Percentiles rank a stretch among this genome's conserved stretches.
Conservation (phyloP, 179 eudicot genomes). For the Dionaea muscipula region DNA sequence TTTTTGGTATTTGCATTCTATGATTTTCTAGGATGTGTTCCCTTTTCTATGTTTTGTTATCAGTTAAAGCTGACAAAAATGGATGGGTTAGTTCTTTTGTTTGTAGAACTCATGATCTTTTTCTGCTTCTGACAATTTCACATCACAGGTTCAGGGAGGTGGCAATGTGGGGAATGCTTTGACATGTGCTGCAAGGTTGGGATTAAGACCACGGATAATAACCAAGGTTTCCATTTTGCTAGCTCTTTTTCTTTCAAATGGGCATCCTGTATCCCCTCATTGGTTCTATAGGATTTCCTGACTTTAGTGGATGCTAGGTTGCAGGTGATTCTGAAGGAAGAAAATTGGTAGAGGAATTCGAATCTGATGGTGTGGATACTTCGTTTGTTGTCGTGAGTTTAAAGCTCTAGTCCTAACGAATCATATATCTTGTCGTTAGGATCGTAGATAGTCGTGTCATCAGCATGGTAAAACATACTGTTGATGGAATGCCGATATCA, state of each 20-base stretch:
- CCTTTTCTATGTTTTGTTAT: neutral
- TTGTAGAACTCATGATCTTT: neutral
- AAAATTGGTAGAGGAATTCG: conserved; percentile 25
- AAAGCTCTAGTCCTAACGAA: neutral
- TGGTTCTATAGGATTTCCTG: neutral
- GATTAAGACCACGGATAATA: conserved; percentile 27
- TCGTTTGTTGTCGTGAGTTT: conserved; percentile 26
- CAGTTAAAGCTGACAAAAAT: neutral
- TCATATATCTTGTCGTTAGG: too few species aligned
- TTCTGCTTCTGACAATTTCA: neutral
- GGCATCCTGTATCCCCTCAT: neutral
- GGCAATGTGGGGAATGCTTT: conserved; percentile 38
- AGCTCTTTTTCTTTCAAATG: neutral
- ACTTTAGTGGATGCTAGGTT: conserved; percentile 17
- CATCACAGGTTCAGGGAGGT: conserved; percentile 33
- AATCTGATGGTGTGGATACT: conserved; percentile 34
- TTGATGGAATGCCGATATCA: too few species aligned
- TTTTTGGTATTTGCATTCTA: too few species aligned
- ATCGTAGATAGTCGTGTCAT: too few species aligned
- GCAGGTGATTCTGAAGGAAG: conserved; percentile 32
- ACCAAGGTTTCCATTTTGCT: conserved; percentile 7
- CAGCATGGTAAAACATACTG: too few species aligned
- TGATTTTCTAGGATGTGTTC: too few species aligned
- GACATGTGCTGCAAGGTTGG: conserved; percentile 38
- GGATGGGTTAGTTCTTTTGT: neutral